These are phyloP conservation scores for Phytophthora sp. DNA, from an alignment of 352 stramenopile genomes.

Conservation along the genomic window DNA sequence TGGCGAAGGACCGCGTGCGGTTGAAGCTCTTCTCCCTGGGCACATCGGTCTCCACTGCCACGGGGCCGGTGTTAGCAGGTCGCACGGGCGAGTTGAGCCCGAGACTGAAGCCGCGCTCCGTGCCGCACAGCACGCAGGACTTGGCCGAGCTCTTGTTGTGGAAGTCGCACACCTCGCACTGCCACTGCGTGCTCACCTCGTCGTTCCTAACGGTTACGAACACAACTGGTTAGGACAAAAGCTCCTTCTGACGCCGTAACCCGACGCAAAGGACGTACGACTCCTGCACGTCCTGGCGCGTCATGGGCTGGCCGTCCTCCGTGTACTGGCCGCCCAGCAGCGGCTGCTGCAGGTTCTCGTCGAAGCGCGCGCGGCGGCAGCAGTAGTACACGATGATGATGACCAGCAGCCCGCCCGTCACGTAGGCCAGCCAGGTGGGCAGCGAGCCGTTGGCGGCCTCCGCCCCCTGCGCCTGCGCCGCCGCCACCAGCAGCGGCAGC, in stretches of 20 bases:
- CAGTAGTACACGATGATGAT: constrained; percentile 92
- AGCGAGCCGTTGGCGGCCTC: constrained; percentile 53
- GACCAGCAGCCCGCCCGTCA: constrained; percentile 81
- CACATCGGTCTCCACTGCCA: constrained; percentile 51
- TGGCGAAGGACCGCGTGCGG: constrained; percentile 85
- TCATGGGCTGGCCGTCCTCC: constrained; percentile 87
- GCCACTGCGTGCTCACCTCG: constrained; percentile 84
- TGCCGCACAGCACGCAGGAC: constrained; percentile 81
- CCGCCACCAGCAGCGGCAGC: constrained; percentile 45
- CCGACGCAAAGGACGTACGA: constrained; percentile 30
- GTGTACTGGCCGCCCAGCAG: constrained; percentile 87
- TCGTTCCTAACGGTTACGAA: constrained; percentile 37
- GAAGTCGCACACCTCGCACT: constrained; percentile 90
- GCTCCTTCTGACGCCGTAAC: too few relatives aligned
- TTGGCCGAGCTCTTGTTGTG: constrained; percentile 86
- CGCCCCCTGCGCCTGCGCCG: constrained; percentile 22
- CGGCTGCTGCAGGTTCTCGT: constrained; percentile 87
- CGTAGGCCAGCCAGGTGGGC: constrained; percentile 84
- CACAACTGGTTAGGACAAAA: neutral
- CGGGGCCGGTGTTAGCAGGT: constrained; percentile 29
- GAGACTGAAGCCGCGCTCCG: constrained; percentile 81
- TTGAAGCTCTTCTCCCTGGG: constrained; percentile 76
- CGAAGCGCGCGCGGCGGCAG: constrained; percentile 83
- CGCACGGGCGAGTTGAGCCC: constrained; percentile 57
- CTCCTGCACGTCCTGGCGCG: constrained; percentile 86